Evolutionary conservation across 192 early-diverging fungal genomes (phyloP), one percentile per base, ranked within the genome.

Genomic region (Gryganskiella cystojenkinii): DNA sequence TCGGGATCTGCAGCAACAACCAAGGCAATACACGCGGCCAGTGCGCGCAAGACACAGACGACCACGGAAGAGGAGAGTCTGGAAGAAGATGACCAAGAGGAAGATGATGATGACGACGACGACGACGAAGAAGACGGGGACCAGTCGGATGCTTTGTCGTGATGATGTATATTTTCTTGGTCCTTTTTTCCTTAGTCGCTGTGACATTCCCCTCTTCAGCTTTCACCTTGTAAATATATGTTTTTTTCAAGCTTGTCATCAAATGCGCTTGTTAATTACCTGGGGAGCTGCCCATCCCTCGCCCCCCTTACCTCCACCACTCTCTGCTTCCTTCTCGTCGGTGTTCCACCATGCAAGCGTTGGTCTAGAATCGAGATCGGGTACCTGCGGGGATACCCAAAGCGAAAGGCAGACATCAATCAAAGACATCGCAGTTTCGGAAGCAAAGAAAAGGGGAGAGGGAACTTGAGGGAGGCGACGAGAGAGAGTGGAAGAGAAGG

Each of bases 21-120:
- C n/a, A n/a, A n/a, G n/a, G n/a, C n/a, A n/a, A n/a, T n/a, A n/a
- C n/a, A n/a, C n/a, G n/a, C n/a, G n/a, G 15, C 19, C 15, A 50
- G 47, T 50, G 15, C 47, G 22, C 7, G 5, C 37, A 50, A 13
- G 47, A 13, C 47, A 19, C 47, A 5, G 47, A 17, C 6, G 47
- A 5, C 19, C 47, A n/a, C 5, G 15, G 47, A 20, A 20, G 19
- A 50, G 47, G 47, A 50, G 47, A n/a, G n/a, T n/a, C 37, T 40
- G 37, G 37, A 40, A 40, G 30, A 10, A 43, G 61, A 62, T 5
- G 61, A 62, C n/a, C 19, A n/a, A 22, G 47, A 47, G 20, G 46
- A 50, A 28, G 34, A 37, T 1, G 47, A 62, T 3, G 61, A 62
- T 34, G 49, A 63, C 4, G 49, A 63, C 0, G 42, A 34, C n/a